Evolutionary conservation across 2,329 filamentous ascomycete species (phyloP).

Genomic region (Aureobasidium pullulans): DNA sequence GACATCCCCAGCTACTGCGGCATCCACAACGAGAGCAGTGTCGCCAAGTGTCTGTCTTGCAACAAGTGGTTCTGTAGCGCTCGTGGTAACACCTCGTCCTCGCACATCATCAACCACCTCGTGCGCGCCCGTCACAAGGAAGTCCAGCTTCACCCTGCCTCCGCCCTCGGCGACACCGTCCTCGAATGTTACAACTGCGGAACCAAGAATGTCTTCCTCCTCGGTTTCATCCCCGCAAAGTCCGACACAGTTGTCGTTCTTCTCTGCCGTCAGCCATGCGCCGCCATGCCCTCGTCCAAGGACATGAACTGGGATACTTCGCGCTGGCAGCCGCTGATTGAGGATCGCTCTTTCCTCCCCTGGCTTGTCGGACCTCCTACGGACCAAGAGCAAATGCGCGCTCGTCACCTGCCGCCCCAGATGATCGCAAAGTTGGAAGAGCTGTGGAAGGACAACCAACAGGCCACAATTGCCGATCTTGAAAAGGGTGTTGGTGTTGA

Average conservation of each 20-base stretch:
- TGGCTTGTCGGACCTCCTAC: conserved; percentile 89
- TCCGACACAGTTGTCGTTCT: conserved; percentile 97
- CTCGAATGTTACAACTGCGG: conserved; percentile 99
- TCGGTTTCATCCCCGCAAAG: conserved; percentile 97
- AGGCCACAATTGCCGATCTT: conserved; percentile 79
- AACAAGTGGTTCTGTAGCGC: conserved; percentile 99
- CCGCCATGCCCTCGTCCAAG: conserved; percentile 88
- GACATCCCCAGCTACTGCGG: conserved; percentile 70
- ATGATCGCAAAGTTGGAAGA: conserved; percentile 96
- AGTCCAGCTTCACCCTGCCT: conserved; percentile 90
- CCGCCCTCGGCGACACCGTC: conserved; percentile 87
- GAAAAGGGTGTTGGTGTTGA: conserved; percentile 89
- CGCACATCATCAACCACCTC: conserved; percentile 96
- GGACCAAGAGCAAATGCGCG: conserved; percentile 92
- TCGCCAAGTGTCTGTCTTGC: conserved; percentile 92
- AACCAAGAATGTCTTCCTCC: conserved; percentile 96
- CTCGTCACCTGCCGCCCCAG: conserved; percentile 83
- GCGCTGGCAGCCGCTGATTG: conserved; percentile 93
- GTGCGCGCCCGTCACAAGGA: conserved; percentile 97
- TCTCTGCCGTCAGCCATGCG: conserved; percentile 92
- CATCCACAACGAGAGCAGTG: conserved; percentile 89
- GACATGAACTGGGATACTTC: conserved; percentile 99
- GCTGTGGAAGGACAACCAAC: conserved; percentile 94
- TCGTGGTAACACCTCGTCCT: conserved; percentile 90
- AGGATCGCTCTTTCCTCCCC: conserved; percentile 86